Evolutionary conservation across 305 asterid genomes (phyloP).

Genomic region (Solanum hybrid): DNA sequence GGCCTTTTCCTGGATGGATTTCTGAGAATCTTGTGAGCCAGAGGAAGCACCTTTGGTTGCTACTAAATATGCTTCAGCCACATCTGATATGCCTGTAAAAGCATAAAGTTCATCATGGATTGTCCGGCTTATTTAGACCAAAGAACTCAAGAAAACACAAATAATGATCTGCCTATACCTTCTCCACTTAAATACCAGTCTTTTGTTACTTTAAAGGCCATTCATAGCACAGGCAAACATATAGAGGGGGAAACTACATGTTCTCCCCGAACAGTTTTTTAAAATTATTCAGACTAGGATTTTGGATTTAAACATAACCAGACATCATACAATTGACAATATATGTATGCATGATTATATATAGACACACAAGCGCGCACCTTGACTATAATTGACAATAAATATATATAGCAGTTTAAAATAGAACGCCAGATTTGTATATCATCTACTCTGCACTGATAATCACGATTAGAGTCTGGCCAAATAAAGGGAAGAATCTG

Average conservation of each 20-base stretch:
- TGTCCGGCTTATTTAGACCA: background rate
- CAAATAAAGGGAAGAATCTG: background rate
- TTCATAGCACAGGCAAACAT: background rate
- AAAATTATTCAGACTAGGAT: background rate
- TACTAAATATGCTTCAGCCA: constrained; percentile 64
- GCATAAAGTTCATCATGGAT: background rate
- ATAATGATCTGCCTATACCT: background rate
- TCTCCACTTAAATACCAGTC: background rate
- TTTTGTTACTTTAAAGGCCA: background rate
- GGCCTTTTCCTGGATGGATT: constrained; percentile 62
- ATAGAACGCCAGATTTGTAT: background rate
- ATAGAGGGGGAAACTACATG: background rate
- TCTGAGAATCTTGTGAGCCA: constrained; percentile 38
- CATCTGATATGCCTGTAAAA: constrained; percentile 71
- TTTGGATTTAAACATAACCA: background rate
- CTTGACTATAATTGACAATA: background rate
- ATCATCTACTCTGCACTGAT: background rate
- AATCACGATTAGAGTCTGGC: background rate
- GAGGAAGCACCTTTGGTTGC: constrained; percentile 52
- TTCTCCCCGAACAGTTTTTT: background rate
- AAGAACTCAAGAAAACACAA: background rate
- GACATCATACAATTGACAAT: background rate
- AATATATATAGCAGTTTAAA: background rate
- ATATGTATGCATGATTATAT: background rate
- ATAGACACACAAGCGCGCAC: background rate